These are phyloP conservation scores for Anthoceros angustus DNA, from an alignment of 225 moss, liverwort and hornwort genomes.

Conservation along the genomic window DNA sequence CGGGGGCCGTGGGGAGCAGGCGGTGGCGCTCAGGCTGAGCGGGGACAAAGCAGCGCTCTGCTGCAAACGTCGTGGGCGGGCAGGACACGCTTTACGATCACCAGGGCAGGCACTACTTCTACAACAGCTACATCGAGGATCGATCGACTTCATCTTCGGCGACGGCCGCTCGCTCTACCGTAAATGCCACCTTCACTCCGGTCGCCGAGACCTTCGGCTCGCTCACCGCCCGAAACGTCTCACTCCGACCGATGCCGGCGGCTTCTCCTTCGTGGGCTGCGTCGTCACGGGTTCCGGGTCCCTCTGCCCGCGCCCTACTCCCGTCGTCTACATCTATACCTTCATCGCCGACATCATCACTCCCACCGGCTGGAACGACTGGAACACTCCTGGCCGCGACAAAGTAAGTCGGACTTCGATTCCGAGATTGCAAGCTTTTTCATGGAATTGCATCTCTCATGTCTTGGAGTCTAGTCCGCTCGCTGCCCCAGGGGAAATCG, in stretches of 20 bases:
- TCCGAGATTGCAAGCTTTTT: too few species aligned
- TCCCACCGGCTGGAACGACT: slow-evolving; percentile 49
- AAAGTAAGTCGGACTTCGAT: slow-evolving; percentile 16
- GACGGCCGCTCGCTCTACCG: neutral
- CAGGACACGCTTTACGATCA: neutral
- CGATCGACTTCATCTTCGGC: slow-evolving; percentile 1
- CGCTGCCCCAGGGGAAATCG: too few species aligned
- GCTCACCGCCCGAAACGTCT: neutral
- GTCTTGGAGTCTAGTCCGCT: too few species aligned
- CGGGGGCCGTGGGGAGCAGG: too few species aligned
- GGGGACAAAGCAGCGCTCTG: too few species aligned
- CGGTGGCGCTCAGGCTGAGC: too few species aligned
- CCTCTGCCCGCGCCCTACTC: slow-evolving; percentile 45
- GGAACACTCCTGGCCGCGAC: slow-evolving; percentile 35
- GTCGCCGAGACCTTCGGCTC: neutral
- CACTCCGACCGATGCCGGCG: slow-evolving; percentile 10
- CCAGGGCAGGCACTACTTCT: neutral
- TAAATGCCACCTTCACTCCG: neutral
- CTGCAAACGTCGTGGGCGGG: too few species aligned
- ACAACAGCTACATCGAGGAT: neutral
- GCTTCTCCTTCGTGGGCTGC: slow-evolving; percentile 40
- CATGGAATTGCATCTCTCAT: too few species aligned
- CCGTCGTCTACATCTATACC: slow-evolving; percentile 39
- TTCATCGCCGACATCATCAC: slow-evolving; percentile 43
- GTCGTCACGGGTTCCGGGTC: slow-evolving; percentile 43